Percentiles rank a stretch among this genome's conserved stretches.
These are phyloP conservation scores for Kitagawia praeruptora DNA, from an alignment of 129 eudicot genomes.

Conservation along the genomic window DNA sequence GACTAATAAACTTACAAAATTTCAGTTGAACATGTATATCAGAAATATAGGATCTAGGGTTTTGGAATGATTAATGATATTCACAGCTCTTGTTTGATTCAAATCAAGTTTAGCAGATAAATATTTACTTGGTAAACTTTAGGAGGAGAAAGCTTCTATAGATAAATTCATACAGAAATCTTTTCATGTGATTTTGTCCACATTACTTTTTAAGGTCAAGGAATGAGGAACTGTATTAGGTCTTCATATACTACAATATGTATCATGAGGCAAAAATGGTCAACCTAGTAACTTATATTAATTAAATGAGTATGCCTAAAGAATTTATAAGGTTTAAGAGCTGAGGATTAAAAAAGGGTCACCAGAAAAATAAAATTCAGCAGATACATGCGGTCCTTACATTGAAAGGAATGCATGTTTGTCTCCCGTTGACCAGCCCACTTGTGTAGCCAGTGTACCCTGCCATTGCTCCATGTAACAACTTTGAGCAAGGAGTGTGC, in stretches of 20 bases:
- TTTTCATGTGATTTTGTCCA: background rate
- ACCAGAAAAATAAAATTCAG: background rate
- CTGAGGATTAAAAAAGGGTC: background rate
- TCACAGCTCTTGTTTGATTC: background rate
- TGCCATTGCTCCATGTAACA: conserved; percentile 95
- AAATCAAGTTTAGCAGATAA: background rate
- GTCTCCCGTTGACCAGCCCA: conserved; percentile 82
- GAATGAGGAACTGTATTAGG: background rate
- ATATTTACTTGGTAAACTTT: background rate
- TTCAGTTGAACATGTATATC: background rate
- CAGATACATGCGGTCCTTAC: conserved; percentile 28
- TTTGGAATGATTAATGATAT: background rate
- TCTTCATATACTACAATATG: background rate
- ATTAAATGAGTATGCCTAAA: background rate
- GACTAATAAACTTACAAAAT: background rate
- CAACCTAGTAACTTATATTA: background rate
- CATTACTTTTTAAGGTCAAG: background rate
- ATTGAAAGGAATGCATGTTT: conserved; percentile 72
- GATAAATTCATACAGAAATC: background rate
- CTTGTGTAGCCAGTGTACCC: conserved; percentile 74
- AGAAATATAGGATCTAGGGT: background rate
- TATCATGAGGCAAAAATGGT: background rate
- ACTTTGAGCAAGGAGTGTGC: conserved; percentile 94
- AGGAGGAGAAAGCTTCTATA: background rate
- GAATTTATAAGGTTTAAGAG: background rate